phyloP scores from a whole-genome alignment of 495 filamentous ascomycete species.

The Staphylotrichum tortipilum region DNA sequence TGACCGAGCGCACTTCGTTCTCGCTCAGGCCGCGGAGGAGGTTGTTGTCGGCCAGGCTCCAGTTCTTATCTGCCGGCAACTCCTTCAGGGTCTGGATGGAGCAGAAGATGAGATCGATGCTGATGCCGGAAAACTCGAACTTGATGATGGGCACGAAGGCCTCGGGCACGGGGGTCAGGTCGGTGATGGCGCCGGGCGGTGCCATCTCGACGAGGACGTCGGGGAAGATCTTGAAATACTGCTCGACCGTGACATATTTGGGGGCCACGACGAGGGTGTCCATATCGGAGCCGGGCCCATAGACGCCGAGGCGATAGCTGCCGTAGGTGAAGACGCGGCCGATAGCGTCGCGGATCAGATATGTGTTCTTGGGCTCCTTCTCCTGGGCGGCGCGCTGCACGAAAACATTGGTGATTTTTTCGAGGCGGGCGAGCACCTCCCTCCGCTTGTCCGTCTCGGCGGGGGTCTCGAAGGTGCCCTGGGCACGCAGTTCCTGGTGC shows the following conservation, averaged over 20 bases:
- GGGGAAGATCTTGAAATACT: slow-evolving; percentile 88
- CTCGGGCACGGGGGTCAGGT: slow-evolving; percentile 78
- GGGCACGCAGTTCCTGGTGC: slow-evolving; percentile 68
- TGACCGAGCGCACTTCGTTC: slow-evolving; percentile 75
- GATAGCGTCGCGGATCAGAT: slow-evolving; percentile 67
- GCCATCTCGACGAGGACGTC: slow-evolving; percentile 64
- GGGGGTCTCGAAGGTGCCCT: slow-evolving; percentile 82
- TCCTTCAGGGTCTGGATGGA: slow-evolving; percentile 59
- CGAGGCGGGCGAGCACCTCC: slow-evolving; percentile 57
- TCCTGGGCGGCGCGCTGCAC: slow-evolving; percentile 63
- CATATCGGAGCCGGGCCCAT: slow-evolving; percentile 93
- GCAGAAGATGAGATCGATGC: slow-evolving; percentile 91
- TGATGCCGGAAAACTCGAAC: slow-evolving; percentile 79
- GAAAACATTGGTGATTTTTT: slow-evolving; percentile 74
- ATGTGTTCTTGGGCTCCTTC: slow-evolving; percentile 66
- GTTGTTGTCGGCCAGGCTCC: slow-evolving; percentile 67
- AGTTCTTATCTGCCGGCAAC: slow-evolving; percentile 57
- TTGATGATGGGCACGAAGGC: slow-evolving; percentile 96
- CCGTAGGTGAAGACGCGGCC: slow-evolving; percentile 93
- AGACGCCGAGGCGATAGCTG: slow-evolving; percentile 88
- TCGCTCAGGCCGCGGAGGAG: slow-evolving; percentile 82
- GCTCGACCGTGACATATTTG: slow-evolving; percentile 72
- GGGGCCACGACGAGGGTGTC: slow-evolving; percentile 90
- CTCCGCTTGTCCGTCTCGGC: slow-evolving; percentile 63
- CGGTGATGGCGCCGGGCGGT: slow-evolving; percentile 64